Conservation (phyloP, 2,329 filamentous ascomycete species). For the Helotiales sp. region DNA sequence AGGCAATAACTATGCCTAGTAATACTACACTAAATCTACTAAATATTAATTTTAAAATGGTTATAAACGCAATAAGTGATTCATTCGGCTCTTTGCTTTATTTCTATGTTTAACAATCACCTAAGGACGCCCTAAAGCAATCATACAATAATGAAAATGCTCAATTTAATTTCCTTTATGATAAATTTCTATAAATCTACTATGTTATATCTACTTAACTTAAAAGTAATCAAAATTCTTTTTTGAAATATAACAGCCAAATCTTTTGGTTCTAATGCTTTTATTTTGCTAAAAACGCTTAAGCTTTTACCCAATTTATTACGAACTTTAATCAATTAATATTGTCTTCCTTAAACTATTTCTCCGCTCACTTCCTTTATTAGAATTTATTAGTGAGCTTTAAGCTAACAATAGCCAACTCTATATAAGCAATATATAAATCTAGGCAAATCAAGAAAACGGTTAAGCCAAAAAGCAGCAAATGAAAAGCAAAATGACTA, state of each 20-base stretch:
- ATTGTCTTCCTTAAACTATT: not conserved
- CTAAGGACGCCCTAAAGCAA: too few species aligned
- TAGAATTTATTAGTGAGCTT: not conserved
- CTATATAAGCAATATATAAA: not conserved
- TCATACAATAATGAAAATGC: not conserved
- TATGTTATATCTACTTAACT: not conserved
- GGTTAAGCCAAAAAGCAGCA: too few species aligned
- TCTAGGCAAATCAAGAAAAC: too few species aligned
- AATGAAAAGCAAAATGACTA: too few species aligned
- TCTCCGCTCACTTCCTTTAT: not conserved
- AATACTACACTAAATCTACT: too few species aligned
- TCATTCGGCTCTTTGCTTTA: constrained; percentile 16
- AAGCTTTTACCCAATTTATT: too few species aligned
- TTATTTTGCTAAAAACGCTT: too few species aligned
- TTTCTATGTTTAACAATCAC: too few species aligned
- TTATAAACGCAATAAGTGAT: not conserved
- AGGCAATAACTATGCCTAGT: not conserved
- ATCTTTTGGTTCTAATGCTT: too few species aligned
- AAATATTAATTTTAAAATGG: not conserved
- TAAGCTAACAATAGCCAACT: not conserved
- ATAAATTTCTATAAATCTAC: not conserved
- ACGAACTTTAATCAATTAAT: not conserved
- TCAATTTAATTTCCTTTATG: not conserved
- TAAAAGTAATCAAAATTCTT: not conserved
- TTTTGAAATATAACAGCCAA: not conserved